Evolutionary conservation across 768 basidiomycete species (phyloP).

Genomic region (Boletus edulis): DNA sequence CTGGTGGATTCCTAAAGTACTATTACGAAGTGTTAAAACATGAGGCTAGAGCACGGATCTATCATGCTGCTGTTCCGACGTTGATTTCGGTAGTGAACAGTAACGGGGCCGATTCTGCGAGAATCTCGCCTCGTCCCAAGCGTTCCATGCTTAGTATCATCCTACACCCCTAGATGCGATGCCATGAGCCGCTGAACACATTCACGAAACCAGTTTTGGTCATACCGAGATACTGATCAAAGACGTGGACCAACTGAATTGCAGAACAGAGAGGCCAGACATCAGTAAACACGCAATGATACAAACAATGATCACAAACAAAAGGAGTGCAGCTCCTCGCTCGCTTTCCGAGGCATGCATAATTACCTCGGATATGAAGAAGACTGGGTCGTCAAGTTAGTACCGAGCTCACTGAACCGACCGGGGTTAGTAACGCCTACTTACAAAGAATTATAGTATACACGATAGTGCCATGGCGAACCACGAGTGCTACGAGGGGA

Average conservation of each 20-base stretch:
- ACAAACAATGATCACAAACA: conserved; percentile 1
- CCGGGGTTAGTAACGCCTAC: not conserved
- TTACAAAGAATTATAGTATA: conserved; percentile 10
- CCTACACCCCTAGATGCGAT: conserved; percentile 19
- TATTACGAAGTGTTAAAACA: not conserved
- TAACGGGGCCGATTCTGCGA: not conserved
- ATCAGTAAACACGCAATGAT: conserved; percentile 2
- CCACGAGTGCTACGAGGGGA: conserved; percentile 19
- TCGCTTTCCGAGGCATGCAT: not conserved
- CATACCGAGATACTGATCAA: conserved; percentile 15
- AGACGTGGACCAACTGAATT: conserved; percentile 14
- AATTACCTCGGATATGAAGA: not conserved
- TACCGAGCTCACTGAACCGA: not conserved
- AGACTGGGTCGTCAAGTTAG: not conserved
- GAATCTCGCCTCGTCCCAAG: conserved; percentile 6
- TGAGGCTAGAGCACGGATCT: too few relatives aligned
- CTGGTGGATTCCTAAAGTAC: not conserved
- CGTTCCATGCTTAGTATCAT: conserved; percentile 24
- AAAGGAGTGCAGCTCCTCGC: not conserved
- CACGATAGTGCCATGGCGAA: conserved; percentile 12
- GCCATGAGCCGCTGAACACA: not conserved
- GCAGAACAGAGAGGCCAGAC: not conserved
- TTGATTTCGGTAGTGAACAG: conserved; percentile 11
- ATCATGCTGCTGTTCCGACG: not conserved
- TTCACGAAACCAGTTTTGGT: not conserved